A percentile compares a stretch with the other conserved stretches of the same genome.
Conservation (phyloP, 2,329 filamentous ascomycete species). For the Cadophora gregata region DNA sequence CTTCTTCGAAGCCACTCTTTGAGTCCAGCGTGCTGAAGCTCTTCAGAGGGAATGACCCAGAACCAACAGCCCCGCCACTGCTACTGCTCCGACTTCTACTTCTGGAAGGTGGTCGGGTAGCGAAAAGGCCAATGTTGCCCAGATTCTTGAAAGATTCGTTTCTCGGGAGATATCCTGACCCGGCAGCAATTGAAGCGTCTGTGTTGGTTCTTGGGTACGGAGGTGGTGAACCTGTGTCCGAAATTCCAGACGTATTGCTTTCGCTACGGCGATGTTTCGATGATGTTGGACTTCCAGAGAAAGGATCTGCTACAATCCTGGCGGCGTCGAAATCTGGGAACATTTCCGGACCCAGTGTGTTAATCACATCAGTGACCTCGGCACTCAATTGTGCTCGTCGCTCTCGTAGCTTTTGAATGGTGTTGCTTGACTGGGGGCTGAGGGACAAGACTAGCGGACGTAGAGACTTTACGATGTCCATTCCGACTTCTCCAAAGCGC, state of each 20-base stretch:
- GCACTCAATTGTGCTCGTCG: slow-evolving; percentile 76
- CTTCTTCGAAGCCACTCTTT: slow-evolving; percentile 78
- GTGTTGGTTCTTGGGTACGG: slow-evolving; percentile 37
- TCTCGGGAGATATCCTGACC: slow-evolving; percentile 60
- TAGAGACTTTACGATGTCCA: slow-evolving; percentile 97
- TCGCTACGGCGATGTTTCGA: slow-evolving; percentile 48
- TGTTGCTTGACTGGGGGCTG: slow-evolving; percentile 83
- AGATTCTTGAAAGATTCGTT: slow-evolving; percentile 97
- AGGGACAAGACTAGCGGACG: slow-evolving; percentile 85
- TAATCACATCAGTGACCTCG: slow-evolving; percentile 90
- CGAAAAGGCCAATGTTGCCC: slow-evolving; percentile 86
- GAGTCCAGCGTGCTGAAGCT: slow-evolving; percentile 72
- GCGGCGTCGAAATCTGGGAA: slow-evolving; percentile 93
- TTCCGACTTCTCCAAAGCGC: slow-evolving; percentile 95
- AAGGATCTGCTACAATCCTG: slow-evolving; percentile 68
- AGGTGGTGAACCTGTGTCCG: slow-evolving; percentile 40
- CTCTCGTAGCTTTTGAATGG: slow-evolving; percentile 77
- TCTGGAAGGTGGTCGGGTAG: slow-evolving; percentile 84
- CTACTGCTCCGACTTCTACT: slow-evolving; percentile 73
- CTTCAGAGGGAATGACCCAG: slow-evolving; percentile 68
- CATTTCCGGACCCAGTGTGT: slow-evolving; percentile 92
- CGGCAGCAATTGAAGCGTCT: slow-evolving; percentile 40
- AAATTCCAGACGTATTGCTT: slow-evolving; percentile 55
- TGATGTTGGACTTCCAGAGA: slow-evolving; percentile 42
- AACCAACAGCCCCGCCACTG: slow-evolving; percentile 66